Evolutionary conservation across 1,139 yeast species (phyloP).

Genomic region (Saccharomyces pastorianus): DNA sequence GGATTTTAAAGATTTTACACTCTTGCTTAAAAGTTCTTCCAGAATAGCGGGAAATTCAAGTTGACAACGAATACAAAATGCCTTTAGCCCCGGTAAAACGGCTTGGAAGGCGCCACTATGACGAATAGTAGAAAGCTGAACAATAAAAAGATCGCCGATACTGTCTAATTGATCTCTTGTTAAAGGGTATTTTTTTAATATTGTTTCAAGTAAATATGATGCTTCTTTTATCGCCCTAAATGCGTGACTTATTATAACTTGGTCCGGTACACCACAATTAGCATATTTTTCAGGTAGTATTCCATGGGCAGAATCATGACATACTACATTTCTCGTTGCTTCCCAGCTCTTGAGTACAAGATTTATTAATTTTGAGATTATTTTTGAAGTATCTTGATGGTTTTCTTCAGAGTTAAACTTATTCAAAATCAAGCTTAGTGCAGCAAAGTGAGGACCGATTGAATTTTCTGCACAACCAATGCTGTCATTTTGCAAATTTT

Average conservation of each 20-base stretch:
- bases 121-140: slow-evolving; percentile 63
- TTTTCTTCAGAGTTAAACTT: slow-evolving; percentile 22
- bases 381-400: slow-evolving; percentile 6
- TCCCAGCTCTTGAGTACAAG: slow-evolving; percentile 43
- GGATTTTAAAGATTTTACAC: slow-evolving; percentile 44
- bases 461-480: slow-evolving; percentile 29
- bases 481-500: background rate
- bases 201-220: slow-evolving; percentile 42
- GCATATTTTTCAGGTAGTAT: slow-evolving; percentile 40
- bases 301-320: slow-evolving; percentile 65
- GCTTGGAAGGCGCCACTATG: slow-evolving; percentile 92
- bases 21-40: slow-evolving; percentile 47
- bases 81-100: slow-evolving; percentile 67
- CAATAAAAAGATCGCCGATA: slow-evolving; percentile 50
- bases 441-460: slow-evolving; percentile 60
- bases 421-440: slow-evolving; percentile 45
- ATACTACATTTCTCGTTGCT: slow-evolving; percentile 44
- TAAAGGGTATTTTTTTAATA: slow-evolving; percentile 31
- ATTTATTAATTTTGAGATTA: slow-evolving; percentile 18
- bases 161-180: slow-evolving; percentile 25
- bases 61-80: slow-evolving; percentile 49
- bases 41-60: slow-evolving; percentile 37
- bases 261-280: slow-evolving; percentile 42
- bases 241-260: slow-evolving; percentile 56
- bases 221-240: slow-evolving; percentile 87